Evolutionary conservation across 2,329 filamentous ascomycete genomes (phyloP).

Genomic region (Mollisia scopiformis): DNA sequence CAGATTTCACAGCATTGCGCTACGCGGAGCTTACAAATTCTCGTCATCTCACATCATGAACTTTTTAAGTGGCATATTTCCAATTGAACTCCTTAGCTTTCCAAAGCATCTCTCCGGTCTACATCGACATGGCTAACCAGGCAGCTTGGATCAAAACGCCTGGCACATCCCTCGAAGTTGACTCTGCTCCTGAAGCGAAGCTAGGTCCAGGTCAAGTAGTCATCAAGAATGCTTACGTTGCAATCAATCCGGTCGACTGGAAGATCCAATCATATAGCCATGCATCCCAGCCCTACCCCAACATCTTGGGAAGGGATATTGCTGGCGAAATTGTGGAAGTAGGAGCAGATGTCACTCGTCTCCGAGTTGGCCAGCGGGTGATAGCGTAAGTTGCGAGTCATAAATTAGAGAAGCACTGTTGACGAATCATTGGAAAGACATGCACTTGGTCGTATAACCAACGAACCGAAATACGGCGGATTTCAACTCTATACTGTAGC

Average conservation of each 20-base stretch:
- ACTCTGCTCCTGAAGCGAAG: neutral
- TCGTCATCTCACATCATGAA: no score
- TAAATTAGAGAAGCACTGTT: no score
- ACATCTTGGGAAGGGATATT: conserved; percentile 53
- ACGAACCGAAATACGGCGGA: no score
- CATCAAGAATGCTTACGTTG: conserved; percentile 39
- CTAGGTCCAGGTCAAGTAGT: neutral
- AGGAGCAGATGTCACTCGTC: conserved; percentile 43
- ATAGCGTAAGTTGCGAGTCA: no score
- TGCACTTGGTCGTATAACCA: no score
- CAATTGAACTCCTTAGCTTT: no score
- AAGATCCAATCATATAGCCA: neutral
- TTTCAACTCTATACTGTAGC: conserved; percentile 36
- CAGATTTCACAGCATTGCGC: no score
- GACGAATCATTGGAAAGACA: no score
- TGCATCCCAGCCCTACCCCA: conserved; percentile 30
- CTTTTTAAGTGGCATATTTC: no score
- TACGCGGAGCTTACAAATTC: no score
- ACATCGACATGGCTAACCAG: no score
- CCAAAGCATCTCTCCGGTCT: no score
- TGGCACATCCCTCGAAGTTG: neutral
- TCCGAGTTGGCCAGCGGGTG: conserved; percentile 56
- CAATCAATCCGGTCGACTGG: conserved; percentile 47
- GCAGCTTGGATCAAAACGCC: neutral
- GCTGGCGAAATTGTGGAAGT: conserved; percentile 56